phyloP scores from a whole-genome alignment of 495 filamentous ascomycete species.

The Neurospora intermedia region DNA sequence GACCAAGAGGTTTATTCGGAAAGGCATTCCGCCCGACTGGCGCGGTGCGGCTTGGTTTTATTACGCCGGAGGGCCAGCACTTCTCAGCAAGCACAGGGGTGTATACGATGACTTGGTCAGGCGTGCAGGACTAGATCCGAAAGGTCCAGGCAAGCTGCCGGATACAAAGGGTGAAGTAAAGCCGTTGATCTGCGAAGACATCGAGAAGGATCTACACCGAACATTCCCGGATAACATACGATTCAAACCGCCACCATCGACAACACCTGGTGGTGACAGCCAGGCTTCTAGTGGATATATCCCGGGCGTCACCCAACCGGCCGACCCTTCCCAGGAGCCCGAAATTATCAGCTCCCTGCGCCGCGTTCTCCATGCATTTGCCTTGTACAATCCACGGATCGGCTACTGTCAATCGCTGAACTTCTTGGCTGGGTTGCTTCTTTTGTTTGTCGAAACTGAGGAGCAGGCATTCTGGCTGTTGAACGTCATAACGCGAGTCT shows the following conservation, averaged over 20 bases:
- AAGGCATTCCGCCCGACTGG: conserved; percentile 92
- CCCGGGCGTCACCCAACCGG: background rate
- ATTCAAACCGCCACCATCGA: conserved; percentile 56
- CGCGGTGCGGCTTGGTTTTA: conserved; percentile 94
- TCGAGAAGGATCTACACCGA: conserved; percentile 88
- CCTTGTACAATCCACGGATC: conserved; percentile 76
- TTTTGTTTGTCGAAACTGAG: conserved; percentile 76
- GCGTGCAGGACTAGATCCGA: conserved; percentile 22
- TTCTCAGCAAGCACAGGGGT: conserved; percentile 59
- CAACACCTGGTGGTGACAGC: conserved; percentile 3
- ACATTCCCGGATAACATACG: conserved; percentile 92
- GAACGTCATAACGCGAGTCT: conserved; percentile 77
- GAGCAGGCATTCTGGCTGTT: conserved; percentile 94
- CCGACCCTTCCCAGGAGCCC: conserved; percentile 47
- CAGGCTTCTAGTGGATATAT: background rate
- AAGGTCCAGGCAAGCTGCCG: conserved; percentile 8
- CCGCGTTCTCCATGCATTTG: conserved; percentile 79
- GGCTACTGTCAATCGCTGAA: conserved; percentile 97
- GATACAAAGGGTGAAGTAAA: conserved; percentile 35
- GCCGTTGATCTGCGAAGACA: conserved; percentile 71
- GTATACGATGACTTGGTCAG: conserved; percentile 61
- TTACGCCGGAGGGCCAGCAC: conserved; percentile 81
- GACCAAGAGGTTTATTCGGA: conserved; percentile 80
- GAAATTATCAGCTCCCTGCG: conserved; percentile 71
- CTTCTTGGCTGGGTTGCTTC: conserved; percentile 90